Evolutionary conservation across 306 rosid genomes (phyloP).

Genomic region (Prunus campanulata): DNA sequence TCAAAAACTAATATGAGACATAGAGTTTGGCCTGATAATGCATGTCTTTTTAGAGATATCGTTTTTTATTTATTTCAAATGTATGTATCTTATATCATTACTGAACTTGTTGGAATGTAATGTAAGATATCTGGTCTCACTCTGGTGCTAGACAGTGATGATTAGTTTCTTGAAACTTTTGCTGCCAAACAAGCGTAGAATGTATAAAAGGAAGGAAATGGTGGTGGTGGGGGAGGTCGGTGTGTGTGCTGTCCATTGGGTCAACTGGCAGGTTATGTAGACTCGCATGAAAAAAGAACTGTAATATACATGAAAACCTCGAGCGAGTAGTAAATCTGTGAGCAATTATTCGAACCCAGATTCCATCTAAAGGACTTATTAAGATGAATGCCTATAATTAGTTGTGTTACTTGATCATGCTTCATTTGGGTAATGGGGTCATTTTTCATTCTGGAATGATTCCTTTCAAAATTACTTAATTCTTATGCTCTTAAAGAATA

Average conservation of each 20-base stretch:
- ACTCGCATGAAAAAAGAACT: not conserved
- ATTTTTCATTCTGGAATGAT: not conserved
- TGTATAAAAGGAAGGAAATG: not conserved
- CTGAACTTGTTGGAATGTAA: not conserved
- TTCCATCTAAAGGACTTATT: not conserved
- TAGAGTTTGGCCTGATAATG: not conserved
- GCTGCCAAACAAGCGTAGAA: not conserved
- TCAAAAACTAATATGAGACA: not conserved
- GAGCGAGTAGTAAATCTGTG: not conserved
- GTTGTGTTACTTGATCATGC: not conserved
- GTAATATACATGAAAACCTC: not conserved
- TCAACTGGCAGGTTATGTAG: too few species aligned
- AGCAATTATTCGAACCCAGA: not conserved
- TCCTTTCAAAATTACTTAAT: not conserved
- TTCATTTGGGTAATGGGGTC: not conserved
- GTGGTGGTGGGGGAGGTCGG: too few species aligned
- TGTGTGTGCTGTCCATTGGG: too few species aligned
- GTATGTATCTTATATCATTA: not conserved
- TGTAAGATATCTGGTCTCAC: not conserved
- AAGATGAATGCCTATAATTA: not conserved
- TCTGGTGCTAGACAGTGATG: not conserved
- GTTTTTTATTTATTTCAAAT: not conserved
- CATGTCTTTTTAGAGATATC: not conserved
- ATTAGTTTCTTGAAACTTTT: not conserved
- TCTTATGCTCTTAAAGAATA: conserved; percentile 2